phyloP scores from a whole-genome alignment of 345 rosid species.

The Euclidium syriacum region DNA sequence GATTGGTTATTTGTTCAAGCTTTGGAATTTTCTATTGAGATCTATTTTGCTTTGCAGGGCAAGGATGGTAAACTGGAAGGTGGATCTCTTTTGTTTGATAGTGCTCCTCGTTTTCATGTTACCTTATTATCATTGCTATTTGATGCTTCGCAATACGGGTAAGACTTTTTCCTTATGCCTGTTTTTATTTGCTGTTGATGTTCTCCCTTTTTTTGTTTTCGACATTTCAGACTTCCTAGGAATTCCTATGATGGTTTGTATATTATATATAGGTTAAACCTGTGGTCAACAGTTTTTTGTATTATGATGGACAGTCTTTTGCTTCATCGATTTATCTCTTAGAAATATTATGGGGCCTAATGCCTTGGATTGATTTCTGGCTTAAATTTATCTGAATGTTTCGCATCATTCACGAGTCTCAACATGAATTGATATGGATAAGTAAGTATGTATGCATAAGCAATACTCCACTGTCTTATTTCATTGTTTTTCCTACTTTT shows the following conservation, averaged over 20 bases:
- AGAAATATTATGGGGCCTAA: not conserved
- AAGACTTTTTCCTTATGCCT: constrained; percentile 16
- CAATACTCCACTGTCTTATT: not conserved
- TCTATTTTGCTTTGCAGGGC: constrained; percentile 44
- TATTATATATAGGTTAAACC: not conserved
- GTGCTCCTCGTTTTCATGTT: constrained; percentile 84
- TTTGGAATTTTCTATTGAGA: constrained; percentile 5
- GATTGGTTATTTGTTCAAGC: not conserved
- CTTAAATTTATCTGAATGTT: not conserved
- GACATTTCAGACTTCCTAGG: not conserved
- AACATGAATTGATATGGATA: not conserved
- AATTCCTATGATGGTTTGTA: not conserved
- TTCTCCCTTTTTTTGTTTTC: not conserved
- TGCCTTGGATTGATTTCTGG: not conserved
- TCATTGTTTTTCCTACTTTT: not conserved
- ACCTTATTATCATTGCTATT: constrained; percentile 95
- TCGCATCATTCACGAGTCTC: not conserved
- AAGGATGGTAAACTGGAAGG: constrained; percentile 94
- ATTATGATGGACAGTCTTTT: not conserved
- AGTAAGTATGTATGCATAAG: constrained; percentile 1
- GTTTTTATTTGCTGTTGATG: not conserved
- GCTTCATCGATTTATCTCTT: not conserved
- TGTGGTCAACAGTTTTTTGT: not conserved
- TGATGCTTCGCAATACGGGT: constrained; percentile 94
- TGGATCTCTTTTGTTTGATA: constrained; percentile 89